Evolutionary conservation across 2,329 filamentous ascomycete genomes (phyloP).

Genomic region (Ophiostoma quercus): DNA sequence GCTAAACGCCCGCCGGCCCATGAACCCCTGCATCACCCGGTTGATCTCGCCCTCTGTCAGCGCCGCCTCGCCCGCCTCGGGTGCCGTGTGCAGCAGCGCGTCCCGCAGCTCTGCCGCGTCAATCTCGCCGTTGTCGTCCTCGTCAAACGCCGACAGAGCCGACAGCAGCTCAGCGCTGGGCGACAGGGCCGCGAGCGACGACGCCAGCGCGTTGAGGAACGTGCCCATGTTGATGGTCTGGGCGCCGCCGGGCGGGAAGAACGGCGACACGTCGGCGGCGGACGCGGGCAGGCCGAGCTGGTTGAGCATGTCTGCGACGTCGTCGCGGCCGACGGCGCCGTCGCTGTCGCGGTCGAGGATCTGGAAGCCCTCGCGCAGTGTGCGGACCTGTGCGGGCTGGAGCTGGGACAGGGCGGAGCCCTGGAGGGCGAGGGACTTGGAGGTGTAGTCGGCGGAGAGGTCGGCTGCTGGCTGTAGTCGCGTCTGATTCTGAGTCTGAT

Average conservation of each 20-base stretch:
- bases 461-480: constrained; percentile 38
- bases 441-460: constrained; percentile 31
- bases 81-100: constrained; percentile 74
- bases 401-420: constrained; percentile 63
- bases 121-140: constrained; percentile 90
- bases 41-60: constrained; percentile 74
- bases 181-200: constrained; percentile 67
- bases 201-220: constrained; percentile 78
- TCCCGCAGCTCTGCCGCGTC: constrained; percentile 77
- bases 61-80: constrained; percentile 62
- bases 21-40: constrained; percentile 80
- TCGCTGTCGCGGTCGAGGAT: constrained; percentile 87
- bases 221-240: constrained; percentile 76
- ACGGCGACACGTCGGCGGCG: constrained; percentile 64
- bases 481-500: not conserved
- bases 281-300: constrained; percentile 77
- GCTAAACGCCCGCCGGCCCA: constrained; percentile 75
- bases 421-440: constrained; percentile 24
- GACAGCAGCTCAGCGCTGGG: constrained; percentile 75
- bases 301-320: constrained; percentile 79
- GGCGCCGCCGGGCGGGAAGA: constrained; percentile 70
- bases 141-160: constrained; percentile 91
- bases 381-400: constrained; percentile 75
- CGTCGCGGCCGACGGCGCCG: constrained; percentile 72
- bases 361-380: constrained; percentile 87